Evolutionary conservation across 2,329 filamentous ascomycete genomes (phyloP).

Genomic region (Albophoma yamanashiensis): DNA sequence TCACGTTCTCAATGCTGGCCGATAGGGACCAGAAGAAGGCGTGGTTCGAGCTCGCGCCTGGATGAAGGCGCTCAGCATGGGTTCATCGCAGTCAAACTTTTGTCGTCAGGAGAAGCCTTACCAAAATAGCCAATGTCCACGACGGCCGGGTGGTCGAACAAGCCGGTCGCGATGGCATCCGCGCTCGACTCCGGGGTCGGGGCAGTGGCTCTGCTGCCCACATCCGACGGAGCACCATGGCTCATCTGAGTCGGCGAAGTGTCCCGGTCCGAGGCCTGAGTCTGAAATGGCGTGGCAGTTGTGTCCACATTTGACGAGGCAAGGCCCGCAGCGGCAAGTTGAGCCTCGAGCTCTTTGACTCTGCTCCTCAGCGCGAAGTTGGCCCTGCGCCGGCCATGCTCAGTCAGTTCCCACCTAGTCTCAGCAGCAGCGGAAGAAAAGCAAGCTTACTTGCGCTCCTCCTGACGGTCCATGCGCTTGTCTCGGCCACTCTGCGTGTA

Average conservation of each 20-base stretch:
- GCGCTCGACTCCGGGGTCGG: constrained; percentile 11
- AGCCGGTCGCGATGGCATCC: constrained; percentile 15
- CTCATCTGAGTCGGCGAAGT: background rate
- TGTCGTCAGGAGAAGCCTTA: background rate
- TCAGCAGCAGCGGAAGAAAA: background rate
- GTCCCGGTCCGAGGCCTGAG: background rate
- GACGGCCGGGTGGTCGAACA: constrained; percentile 15
- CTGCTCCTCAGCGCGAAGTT: constrained; percentile 7
- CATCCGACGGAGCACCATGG: background rate
- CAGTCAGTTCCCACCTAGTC: background rate
- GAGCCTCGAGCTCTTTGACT: constrained; percentile 12
- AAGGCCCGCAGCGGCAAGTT: constrained; percentile 5
- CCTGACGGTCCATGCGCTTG: constrained; percentile 13
- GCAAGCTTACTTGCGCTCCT: constrained; percentile 9
- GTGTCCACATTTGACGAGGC: background rate
- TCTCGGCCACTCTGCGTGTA: constrained; percentile 12
- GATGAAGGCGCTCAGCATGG: background rate
- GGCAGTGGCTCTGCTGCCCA: background rate
- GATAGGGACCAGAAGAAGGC: constrained; percentile 16
- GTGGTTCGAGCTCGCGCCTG: constrained; percentile 19
- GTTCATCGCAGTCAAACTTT: background rate
- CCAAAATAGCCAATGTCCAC: constrained; percentile 17
- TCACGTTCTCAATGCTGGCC: constrained; percentile 12
- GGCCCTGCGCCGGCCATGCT: constrained; percentile 1
- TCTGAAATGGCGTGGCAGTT: background rate